Evolutionary conservation across 805 yeast species (phyloP).

Genomic region (Candida schatavii): DNA sequence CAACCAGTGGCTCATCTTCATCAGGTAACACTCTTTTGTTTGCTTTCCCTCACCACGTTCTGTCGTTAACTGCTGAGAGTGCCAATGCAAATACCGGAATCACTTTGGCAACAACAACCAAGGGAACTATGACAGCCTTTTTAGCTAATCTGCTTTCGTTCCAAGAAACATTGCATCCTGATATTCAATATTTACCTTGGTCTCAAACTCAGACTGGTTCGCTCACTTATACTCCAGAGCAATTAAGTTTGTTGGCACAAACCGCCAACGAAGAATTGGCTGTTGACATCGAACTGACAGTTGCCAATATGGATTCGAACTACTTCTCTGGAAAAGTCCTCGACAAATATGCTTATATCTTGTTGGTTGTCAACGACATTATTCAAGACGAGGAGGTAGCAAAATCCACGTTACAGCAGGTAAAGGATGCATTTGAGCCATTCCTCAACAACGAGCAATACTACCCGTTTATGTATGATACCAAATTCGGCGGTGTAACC

Average conservation of each 20-base stretch:
- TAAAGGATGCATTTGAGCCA: conserved; percentile 44
- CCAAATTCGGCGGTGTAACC: conserved; percentile 55
- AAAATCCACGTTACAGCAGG: conserved; percentile 25
- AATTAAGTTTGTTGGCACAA: conserved; percentile 41
- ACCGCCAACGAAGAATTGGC: conserved; percentile 46
- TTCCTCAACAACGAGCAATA: conserved; percentile 42
- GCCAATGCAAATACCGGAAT: conserved; percentile 38
- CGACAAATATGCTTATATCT: conserved; percentile 57
- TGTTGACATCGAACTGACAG: conserved; percentile 44
- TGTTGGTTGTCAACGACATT: conserved; percentile 49
- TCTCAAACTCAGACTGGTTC: conserved; percentile 25
- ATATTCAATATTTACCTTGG: conserved; percentile 48
- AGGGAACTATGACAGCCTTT: conserved; percentile 49
- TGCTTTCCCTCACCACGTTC: conserved; percentile 54
- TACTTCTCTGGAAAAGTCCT: conserved; percentile 54
- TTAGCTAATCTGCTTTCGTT: conserved; percentile 38
- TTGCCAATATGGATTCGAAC: conserved; percentile 37
- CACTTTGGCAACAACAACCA: conserved; percentile 44
- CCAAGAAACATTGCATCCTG: conserved; percentile 36
- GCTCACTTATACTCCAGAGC: conserved; percentile 41
- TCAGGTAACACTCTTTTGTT: conserved; percentile 46
- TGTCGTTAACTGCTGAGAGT: conserved; percentile 28
- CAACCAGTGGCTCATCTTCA: conserved; percentile 48
- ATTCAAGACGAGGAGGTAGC: conserved; percentile 42
- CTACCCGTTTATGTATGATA: conserved; percentile 54